Conservation (phyloP, 768 basidiomycete species). For the Vararia minispora region DNA sequence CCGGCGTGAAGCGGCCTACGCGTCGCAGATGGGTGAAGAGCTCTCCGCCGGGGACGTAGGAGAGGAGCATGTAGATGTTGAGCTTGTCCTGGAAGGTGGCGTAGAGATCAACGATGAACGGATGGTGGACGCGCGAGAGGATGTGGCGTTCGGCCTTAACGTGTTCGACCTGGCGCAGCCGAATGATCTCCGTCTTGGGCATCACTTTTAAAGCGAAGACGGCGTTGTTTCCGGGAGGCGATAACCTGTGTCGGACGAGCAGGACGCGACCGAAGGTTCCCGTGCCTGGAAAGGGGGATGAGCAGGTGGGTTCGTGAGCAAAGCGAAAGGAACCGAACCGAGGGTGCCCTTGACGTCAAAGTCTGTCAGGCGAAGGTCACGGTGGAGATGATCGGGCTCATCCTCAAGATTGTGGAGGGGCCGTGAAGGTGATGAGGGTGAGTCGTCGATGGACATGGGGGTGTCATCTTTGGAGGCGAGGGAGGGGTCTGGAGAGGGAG, state of each 20-base stretch:
- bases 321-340: conserved; percentile 30
- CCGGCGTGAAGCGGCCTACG: conserved; percentile 89
- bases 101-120: conserved; percentile 94
- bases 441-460: conserved; percentile 3
- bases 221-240: conserved; percentile 37
- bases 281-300: conserved; percentile 47
- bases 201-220: conserved; percentile 87
- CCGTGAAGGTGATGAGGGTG: conserved; percentile 8
- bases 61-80: conserved; percentile 98
- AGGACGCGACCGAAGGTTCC: conserved; percentile 95
- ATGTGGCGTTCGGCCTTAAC: conserved; percentile 95
- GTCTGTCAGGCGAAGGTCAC: conserved; percentile 54
- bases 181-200: conserved; percentile 75
- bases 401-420: conserved; percentile 58
- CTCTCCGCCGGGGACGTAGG: conserved; percentile 93
- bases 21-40: conserved; percentile 94
- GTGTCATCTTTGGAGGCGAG: conserved; percentile 1
- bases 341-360: conserved; percentile 75
- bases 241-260: conserved; percentile 64
- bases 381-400: conserved; percentile 52
- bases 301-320: conserved; percentile 2
- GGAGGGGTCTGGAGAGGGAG: conserved; percentile 2
- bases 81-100: conserved; percentile 91
- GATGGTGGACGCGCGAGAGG: conserved; percentile 82
- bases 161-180: conserved; percentile 92